phyloP scores from a whole-genome alignment of 192 early-diverging fungal genomes.

The Martensiomyces pterosporus region DNA sequence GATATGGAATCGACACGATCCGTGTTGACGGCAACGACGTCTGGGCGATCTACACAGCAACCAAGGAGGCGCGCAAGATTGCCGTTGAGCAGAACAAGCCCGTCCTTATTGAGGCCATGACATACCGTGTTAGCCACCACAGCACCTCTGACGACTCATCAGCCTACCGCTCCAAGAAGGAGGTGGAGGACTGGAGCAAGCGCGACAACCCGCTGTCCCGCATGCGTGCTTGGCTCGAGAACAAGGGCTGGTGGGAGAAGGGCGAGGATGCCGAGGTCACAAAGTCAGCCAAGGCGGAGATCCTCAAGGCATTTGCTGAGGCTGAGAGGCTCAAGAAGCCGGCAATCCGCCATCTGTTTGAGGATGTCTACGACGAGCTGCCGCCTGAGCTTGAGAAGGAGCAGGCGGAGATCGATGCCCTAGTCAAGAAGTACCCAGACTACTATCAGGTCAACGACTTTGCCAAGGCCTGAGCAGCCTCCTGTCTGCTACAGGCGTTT shows the following conservation, averaged over 20 bases:
- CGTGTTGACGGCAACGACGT: constrained; percentile 98
- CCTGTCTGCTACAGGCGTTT: no score
- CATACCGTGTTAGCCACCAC: constrained; percentile 97
- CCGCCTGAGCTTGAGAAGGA: constrained; percentile 76
- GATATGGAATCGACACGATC: constrained; percentile 96
- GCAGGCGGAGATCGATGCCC: constrained; percentile 67
- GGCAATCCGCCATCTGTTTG: constrained; percentile 75
- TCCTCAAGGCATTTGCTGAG: constrained; percentile 76
- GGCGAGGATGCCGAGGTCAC: constrained; percentile 62
- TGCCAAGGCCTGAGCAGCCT: no score
- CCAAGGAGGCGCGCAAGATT: constrained; percentile 75
- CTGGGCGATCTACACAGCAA: constrained; percentile 95
- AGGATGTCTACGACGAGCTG: constrained; percentile 88
- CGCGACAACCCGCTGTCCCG: constrained; percentile 86
- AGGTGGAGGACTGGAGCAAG: constrained; percentile 84
- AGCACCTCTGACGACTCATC: constrained; percentile 97
- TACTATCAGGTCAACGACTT: constrained; percentile 63
- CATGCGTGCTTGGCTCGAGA: constrained; percentile 86
- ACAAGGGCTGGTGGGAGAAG: constrained; percentile 78
- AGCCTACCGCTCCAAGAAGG: constrained; percentile 88
- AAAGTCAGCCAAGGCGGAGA: constrained; percentile 60
- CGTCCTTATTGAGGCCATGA: constrained; percentile 95
- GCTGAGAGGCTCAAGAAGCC: constrained; percentile 92
- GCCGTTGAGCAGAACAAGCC: constrained; percentile 80
- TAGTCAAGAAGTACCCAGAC: constrained; percentile 82